Conservation (phyloP, 805 yeast genomes). For the Priceomyces melissophilus region DNA sequence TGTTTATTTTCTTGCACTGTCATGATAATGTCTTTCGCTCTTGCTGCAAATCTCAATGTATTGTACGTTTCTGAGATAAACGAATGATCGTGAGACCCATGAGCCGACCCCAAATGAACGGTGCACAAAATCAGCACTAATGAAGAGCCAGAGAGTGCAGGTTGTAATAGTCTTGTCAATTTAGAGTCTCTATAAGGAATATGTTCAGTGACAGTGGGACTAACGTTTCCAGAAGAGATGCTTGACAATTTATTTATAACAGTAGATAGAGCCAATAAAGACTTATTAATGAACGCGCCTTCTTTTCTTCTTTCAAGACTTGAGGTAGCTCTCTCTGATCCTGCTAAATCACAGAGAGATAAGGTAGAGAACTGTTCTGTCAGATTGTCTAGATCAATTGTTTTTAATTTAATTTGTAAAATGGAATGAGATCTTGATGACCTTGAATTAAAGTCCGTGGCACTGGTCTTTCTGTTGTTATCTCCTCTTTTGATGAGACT, state of each 20-base stretch:
- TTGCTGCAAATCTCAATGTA: constrained; percentile 86
- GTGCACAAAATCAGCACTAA: constrained; percentile 86
- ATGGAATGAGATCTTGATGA: constrained; percentile 93
- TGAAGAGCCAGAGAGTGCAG: constrained; percentile 85
- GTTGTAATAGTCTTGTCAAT: constrained; percentile 84
- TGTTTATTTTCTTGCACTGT: constrained; percentile 54
- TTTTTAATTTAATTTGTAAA: constrained; percentile 59
- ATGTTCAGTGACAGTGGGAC: constrained; percentile 46
- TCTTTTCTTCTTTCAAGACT: constrained; percentile 83
- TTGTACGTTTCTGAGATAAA: constrained; percentile 76
- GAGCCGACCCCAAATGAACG: constrained; percentile 54
- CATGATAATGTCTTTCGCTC: constrained; percentile 83
- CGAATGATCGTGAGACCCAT: constrained; percentile 25
- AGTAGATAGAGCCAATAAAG: constrained; percentile 83
- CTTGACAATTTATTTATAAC: constrained; percentile 79
- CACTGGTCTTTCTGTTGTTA: constrained; percentile 69
- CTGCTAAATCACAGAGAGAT: constrained; percentile 92
- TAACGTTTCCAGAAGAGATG: constrained; percentile 20
- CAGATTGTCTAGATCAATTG: constrained; percentile 39
- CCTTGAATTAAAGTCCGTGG: constrained; percentile 84
- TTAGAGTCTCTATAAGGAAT: constrained; percentile 93
- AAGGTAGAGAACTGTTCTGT: constrained; percentile 53
- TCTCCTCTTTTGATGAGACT: constrained; percentile 67
- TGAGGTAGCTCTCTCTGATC: constrained; percentile 83
- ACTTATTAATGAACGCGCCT: constrained; percentile 90